Evolutionary conservation across 2,329 filamentous ascomycete species (phyloP).

Genomic region (Tolypocladium capitatum): DNA sequence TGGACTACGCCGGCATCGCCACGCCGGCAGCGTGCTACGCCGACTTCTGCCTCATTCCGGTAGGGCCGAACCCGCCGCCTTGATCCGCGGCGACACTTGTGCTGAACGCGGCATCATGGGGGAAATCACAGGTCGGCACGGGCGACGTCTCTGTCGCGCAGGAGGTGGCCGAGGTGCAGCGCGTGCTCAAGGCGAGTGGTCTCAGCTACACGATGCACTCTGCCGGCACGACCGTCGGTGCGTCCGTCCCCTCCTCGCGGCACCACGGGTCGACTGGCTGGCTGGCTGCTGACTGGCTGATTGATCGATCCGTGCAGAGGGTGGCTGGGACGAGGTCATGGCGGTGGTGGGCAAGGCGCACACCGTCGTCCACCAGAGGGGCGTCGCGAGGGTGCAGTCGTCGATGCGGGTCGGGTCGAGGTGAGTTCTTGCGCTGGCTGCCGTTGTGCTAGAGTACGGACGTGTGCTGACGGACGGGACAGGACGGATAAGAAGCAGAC

Average conservation of each 20-base stretch:
- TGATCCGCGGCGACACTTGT: too few relatives aligned
- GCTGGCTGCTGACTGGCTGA: too few relatives aligned
- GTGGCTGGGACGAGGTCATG: conserved; percentile 82
- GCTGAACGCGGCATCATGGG: background rate
- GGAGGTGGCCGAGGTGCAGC: conserved; percentile 81
- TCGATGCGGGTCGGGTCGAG: conserved; percentile 77
- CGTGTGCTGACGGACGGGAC: conserved; percentile 1
- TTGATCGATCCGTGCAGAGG: conserved; percentile 44
- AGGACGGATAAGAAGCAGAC: conserved; percentile 79
- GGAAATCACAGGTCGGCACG: conserved; percentile 55
- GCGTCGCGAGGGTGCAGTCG: conserved; percentile 73
- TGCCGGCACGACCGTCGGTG: conserved; percentile 84
- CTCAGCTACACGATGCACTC: conserved; percentile 83
- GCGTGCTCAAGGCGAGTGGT: conserved; percentile 67
- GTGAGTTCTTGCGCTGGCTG: conserved; percentile 28
- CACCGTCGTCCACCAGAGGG: conserved; percentile 59
- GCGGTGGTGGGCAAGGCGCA: conserved; percentile 76
- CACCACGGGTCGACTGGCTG: background rate
- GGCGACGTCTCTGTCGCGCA: conserved; percentile 60
- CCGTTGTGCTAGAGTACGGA: background rate
- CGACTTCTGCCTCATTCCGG: conserved; percentile 85
- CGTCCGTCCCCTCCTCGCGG: conserved; percentile 16
- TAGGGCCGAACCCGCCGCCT: too few relatives aligned
- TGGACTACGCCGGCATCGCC: conserved; percentile 35
- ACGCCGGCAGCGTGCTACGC: conserved; percentile 69